phyloP scores from a whole-genome alignment of 805 yeast species.

The Yarrowia sp. region DNA sequence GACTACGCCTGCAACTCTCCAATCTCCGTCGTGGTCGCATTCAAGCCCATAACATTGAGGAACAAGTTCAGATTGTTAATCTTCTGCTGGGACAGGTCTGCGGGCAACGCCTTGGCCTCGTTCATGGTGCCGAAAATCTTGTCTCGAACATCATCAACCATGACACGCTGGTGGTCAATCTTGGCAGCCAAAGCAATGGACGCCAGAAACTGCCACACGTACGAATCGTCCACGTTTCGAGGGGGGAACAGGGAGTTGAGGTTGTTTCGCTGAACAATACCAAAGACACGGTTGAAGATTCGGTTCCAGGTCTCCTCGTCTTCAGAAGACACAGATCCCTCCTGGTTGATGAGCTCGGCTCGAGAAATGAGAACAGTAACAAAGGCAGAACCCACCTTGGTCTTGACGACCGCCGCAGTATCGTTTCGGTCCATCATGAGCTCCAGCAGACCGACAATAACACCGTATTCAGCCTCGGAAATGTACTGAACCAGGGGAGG shows the following conservation, averaged over 20 bases:
- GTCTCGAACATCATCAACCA: constrained; percentile 91
- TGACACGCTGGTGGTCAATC: constrained; percentile 80
- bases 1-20: constrained; percentile 55
- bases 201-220: constrained; percentile 96
- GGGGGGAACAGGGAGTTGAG: constrained; percentile 82
- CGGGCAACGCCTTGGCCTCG: constrained; percentile 58
- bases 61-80: constrained; percentile 82
- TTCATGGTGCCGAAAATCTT: constrained; percentile 86
- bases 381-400: constrained; percentile 79
- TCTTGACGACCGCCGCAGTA: constrained; percentile 52
- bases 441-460: constrained; percentile 72
- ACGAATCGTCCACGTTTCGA: constrained; percentile 60
- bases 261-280: constrained; percentile 66
- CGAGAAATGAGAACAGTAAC: constrained; percentile 88
- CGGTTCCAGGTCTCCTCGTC: constrained; percentile 65
- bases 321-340: constrained; percentile 53
- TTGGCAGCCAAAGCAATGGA: constrained; percentile 89
- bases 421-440: constrained; percentile 69
- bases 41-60: constrained; percentile 93
- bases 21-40: constrained; percentile 86
- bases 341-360: constrained; percentile 88
- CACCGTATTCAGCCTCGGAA: constrained; percentile 75
- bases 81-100: constrained; percentile 56
- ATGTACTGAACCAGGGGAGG: constrained; percentile 81
- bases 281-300: constrained; percentile 79